Evolutionary conservation across 2,329 filamentous ascomycete species (phyloP).

Genomic region (Penicillium italicum): DNA sequence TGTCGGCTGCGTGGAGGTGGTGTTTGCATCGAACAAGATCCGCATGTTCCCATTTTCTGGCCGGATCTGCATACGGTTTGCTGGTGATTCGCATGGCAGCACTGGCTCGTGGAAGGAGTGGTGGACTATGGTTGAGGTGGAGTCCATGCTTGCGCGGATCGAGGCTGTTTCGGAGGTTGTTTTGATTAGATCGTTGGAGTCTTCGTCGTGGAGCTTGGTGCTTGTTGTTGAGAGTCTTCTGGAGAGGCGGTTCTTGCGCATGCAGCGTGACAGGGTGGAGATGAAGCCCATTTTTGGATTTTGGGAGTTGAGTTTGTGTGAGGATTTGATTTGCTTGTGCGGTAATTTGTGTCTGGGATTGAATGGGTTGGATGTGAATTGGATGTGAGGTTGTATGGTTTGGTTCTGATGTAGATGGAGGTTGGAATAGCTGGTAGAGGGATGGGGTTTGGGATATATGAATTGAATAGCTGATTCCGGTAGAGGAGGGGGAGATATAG

Average conservation of each 20-base stretch:
- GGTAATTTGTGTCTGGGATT: not conserved
- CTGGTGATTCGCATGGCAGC: constrained; percentile 11
- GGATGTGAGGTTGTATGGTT: not conserved
- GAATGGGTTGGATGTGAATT: no score
- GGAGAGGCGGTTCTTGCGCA: constrained; percentile 18
- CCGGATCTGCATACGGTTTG: constrained; percentile 7
- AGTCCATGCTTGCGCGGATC: constrained; percentile 13
- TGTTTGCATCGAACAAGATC: constrained; percentile 11
- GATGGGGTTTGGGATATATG: not conserved
- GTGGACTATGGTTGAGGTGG: constrained; percentile 15
- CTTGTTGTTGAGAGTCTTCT: constrained; percentile 14
- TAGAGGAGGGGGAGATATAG: not conserved
- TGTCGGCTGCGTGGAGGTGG: not conserved
- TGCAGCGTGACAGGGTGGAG: constrained; percentile 14
- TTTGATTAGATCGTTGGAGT: constrained; percentile 22
- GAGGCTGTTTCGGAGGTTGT: constrained; percentile 14
- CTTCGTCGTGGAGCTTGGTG: constrained; percentile 17
- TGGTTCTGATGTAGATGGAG: not conserved
- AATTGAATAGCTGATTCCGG: not conserved
- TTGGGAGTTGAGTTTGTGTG: not conserved
- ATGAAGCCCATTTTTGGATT: constrained; percentile 21
- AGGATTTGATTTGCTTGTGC: not conserved
- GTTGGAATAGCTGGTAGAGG: not conserved
- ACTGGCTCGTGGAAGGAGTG: constrained; percentile 9
- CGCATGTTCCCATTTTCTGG: constrained; percentile 12